A percentile compares a stretch with the other conserved stretches of the same genome.
These are phyloP conservation scores for Aspergillus brunneoviolaceus DNA, from an alignment of 2,329 filamentous ascomycete genomes.

Conservation along the genomic window DNA sequence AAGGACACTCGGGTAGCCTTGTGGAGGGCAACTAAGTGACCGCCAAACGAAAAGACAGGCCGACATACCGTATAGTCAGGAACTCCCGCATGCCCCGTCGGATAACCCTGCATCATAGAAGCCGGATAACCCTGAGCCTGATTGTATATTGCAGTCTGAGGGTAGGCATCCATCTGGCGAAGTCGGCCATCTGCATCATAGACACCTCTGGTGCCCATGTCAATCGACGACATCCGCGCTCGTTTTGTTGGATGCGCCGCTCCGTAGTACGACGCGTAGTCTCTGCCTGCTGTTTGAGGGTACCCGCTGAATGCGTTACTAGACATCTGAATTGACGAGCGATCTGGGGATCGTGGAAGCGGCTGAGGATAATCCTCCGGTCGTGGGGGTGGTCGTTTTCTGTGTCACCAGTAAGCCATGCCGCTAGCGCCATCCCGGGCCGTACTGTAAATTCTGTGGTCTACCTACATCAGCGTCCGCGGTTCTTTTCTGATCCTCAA, in stretches of 20 bases:
- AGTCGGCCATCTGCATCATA: conserved; percentile 40
- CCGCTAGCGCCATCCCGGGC: not conserved
- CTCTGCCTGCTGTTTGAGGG: conserved; percentile 28
- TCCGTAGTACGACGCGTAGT: conserved; percentile 36
- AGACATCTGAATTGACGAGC: conserved; percentile 37
- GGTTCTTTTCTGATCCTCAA: conserved; percentile 81
- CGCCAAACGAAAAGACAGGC: conserved; percentile 4
- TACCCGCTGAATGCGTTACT: conserved; percentile 34
- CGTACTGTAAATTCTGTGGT: not conserved
- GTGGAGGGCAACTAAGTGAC: conserved; percentile 17
- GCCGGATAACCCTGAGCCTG: conserved; percentile 35
- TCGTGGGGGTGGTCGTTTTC: conserved; percentile 41
- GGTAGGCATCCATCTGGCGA: conserved; percentile 40
- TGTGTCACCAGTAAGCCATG: conserved; percentile 22
- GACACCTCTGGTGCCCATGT: conserved; percentile 35
- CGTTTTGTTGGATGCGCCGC: conserved; percentile 35
- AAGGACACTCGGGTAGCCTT: conserved; percentile 12
- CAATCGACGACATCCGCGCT: conserved; percentile 39
- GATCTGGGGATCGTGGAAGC: conserved; percentile 40
- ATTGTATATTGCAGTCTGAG: conserved; percentile 35
- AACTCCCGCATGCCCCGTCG: conserved; percentile 35
- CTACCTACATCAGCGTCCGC: conserved; percentile 51
- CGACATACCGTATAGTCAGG: conserved; percentile 40
- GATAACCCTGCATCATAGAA: conserved; percentile 36
- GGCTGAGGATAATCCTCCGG: conserved; percentile 40